Base-by-base conservation (phyloP, 805 yeast species). In the Scheffersomyces spartinae region DNA sequence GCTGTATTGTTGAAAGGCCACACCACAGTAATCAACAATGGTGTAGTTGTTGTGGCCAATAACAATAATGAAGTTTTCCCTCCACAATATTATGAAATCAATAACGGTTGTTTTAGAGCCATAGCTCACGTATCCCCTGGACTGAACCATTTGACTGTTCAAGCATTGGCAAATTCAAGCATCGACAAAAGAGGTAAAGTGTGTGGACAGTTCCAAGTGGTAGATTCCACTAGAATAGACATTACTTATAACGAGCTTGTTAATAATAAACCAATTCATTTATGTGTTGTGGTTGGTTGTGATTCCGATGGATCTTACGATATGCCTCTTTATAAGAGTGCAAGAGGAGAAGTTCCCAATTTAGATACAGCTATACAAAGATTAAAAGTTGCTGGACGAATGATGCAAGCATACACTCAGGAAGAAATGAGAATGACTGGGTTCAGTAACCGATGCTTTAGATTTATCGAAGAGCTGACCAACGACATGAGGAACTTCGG, bases 401-500 rank as follows among this genome's bases (percentile, higher is more conserved):
- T 86, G 49, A 82, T 83, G 94, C 88, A 83, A 40, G 93, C 95
- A 1, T 85, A 68, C 48, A 86, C 96, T 0, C 74, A 73, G 39
- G 96, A 86, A 38, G 95, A 85, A 44, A 83, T 88, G 94, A 49
- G 72, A 27, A 56, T 76, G 20, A 66, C 71, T 23, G 86, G 91
- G 0, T 69, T 82, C 43, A 93, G 95, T 7, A 69, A 74, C 35
- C 58, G 96, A 32, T 63, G 80, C 4, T 84, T 84, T 50, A 71
- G 71, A 33, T 79, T 84, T 35, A 74, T 63, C 2, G 94, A 86
- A 39, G 81, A 72, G 35, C 68, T 62, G 33, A 47, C 62, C 4
- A 32, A 40, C n/a, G 24, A 31, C 3, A 26, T 34, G 2, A n/a
- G n/a, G n/a, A n/a, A n/a, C n/a, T n/a, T n/a, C n/a, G n/a, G n/a